Conservation (phyloP, 116 monocot genomes). For the Zostera marina region DNA sequence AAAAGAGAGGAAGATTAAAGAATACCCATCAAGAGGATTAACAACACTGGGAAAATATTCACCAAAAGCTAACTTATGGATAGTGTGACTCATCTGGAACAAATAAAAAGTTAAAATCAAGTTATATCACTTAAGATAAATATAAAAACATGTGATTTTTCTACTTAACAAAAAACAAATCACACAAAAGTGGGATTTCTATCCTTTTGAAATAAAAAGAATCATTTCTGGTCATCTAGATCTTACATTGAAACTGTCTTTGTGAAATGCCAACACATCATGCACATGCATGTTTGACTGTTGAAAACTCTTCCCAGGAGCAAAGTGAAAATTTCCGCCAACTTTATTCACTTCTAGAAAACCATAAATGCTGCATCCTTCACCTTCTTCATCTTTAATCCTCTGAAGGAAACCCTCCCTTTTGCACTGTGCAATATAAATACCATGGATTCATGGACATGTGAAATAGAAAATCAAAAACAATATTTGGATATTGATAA, state of each 20-base stretch:
- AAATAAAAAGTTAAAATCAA: conserved; percentile 1
- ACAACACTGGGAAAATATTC: conserved; percentile 63
- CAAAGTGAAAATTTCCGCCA: conserved; percentile 74
- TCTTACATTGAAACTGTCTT: conserved; percentile 50
- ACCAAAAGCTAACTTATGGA: conserved; percentile 82
- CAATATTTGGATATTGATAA: background rate
- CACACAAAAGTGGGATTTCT: background rate
- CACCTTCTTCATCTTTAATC: conserved; percentile 52
- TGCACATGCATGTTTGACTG: conserved; percentile 38
- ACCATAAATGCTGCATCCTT: conserved; percentile 67
- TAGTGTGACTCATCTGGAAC: conserved; percentile 70
- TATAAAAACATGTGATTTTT: background rate
- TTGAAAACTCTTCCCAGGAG: conserved; percentile 62
- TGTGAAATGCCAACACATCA: conserved; percentile 36
- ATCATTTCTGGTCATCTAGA: background rate
- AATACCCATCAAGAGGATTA: conserved; percentile 92
- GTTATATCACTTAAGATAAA: background rate
- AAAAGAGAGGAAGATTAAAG: background rate
- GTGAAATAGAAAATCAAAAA: background rate
- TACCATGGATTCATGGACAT: conserved; percentile 1
- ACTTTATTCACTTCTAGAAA: conserved; percentile 68
- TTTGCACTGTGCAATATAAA: conserved; percentile 27
- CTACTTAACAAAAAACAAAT: background rate
- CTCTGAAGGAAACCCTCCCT: conserved; percentile 56
- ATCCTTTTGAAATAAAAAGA: background rate